Percentiles rank a stretch among this genome's conserved stretches.
Conservation (phyloP, 164 flowering plant genomes). For the Santalum album region DNA sequence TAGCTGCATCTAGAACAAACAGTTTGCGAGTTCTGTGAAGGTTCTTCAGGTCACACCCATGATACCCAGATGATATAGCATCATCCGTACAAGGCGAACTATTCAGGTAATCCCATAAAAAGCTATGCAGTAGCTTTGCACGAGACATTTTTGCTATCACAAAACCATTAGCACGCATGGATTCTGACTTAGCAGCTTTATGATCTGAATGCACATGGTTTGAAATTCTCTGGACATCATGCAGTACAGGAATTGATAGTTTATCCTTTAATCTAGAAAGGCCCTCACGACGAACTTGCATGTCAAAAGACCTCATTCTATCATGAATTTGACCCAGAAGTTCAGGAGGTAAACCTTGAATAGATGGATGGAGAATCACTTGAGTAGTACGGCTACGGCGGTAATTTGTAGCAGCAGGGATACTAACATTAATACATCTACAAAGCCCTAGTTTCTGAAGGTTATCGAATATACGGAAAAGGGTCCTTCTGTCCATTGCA, state of each 20-base stretch:
- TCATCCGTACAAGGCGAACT: slow-evolving; percentile 40
- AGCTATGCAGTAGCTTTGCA: slow-evolving; percentile 72
- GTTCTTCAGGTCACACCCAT: slow-evolving; percentile 29
- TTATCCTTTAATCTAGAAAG: slow-evolving; percentile 33
- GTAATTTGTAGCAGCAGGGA: slow-evolving; percentile 70
- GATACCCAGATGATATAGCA: slow-evolving; percentile 28
- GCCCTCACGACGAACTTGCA: slow-evolving; percentile 45
- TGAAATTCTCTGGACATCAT: slow-evolving; percentile 44
- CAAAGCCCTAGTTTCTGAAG: slow-evolving; percentile 77
- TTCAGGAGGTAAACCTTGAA: slow-evolving; percentile 42
- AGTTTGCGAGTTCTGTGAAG: slow-evolving; percentile 51
- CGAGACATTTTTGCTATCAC: slow-evolving; percentile 85
- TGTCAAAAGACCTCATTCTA: slow-evolving; percentile 63
- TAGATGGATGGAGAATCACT: slow-evolving; percentile 77
- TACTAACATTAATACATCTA: slow-evolving; percentile 43
- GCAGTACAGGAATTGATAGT: slow-evolving; percentile 43
- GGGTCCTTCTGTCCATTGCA: slow-evolving; percentile 63
- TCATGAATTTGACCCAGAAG: slow-evolving; percentile 63
- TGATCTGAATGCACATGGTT: slow-evolving; percentile 22
- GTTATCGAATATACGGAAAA: slow-evolving; percentile 50
- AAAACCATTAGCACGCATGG: slow-evolving; percentile 83
- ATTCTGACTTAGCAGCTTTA: slow-evolving; percentile 41
- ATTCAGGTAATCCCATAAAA: slow-evolving; percentile 59
- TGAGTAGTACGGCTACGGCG: slow-evolving; percentile 39
- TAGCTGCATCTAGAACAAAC: slow-evolving; percentile 54